Evolutionary conservation across 2,329 filamentous ascomycete species (phyloP).

Genomic region (Acephala macrosclerotiorum): DNA sequence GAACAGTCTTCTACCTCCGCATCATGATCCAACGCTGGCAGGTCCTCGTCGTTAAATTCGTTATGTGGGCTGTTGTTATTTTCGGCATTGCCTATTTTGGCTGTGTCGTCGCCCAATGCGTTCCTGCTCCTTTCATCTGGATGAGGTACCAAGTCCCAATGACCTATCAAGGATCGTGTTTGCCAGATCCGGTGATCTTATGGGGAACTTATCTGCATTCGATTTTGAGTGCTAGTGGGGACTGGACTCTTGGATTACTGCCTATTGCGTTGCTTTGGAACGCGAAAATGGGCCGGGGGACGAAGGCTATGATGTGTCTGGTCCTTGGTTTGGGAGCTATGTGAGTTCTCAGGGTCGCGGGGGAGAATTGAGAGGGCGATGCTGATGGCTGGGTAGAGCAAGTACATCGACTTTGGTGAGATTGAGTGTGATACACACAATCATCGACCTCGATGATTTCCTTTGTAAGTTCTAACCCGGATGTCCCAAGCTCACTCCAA

Average conservation of each 20-base stretch:
- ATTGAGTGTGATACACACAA: neutral
- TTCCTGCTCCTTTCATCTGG: neutral
- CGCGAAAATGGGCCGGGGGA: slow-evolving; percentile 1
- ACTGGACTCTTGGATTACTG: neutral
- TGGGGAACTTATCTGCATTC: slow-evolving; percentile 6
- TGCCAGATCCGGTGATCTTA: neutral
- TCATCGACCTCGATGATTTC: neutral
- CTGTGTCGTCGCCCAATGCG: neutral
- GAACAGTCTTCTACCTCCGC: slow-evolving; percentile 2
- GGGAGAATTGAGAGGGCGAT: neutral
- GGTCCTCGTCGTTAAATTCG: neutral
- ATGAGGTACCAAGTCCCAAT: neutral
- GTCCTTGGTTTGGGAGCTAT: neutral
- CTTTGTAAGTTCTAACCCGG: neutral
- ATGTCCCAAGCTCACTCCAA: neutral
- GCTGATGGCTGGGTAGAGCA: neutral
- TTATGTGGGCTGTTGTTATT: neutral
- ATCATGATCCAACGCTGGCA: slow-evolving; percentile 3
- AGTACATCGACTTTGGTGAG: slow-evolving; percentile 3
- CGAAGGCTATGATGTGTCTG: slow-evolving; percentile 3
- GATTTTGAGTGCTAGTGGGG: neutral
- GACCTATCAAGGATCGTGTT: neutral
- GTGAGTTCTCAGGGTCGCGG: neutral
- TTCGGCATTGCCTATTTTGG: slow-evolving; percentile 3
- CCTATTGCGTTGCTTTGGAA: slow-evolving; percentile 1